Conservation (phyloP, 116 monocot species). For the Iris pallida region DNA sequence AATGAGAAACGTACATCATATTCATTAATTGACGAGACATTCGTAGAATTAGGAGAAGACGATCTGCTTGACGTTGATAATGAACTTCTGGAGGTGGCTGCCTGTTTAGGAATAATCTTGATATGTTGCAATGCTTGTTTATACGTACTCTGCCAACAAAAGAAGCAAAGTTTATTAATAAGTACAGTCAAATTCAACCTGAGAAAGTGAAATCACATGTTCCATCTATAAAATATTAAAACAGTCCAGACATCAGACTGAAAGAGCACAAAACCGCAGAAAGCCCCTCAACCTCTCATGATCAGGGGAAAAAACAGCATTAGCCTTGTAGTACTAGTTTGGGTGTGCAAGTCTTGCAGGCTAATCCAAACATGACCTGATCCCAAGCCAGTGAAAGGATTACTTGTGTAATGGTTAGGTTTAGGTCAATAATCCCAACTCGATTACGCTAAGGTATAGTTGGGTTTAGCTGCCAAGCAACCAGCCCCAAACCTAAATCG, state of each 20-base stretch:
- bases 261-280: neutral
- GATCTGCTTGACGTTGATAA: constrained; percentile 63
- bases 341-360: too few relatives aligned
- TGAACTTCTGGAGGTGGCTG: constrained; percentile 51
- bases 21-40: constrained; percentile 67
- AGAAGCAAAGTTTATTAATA: neutral
- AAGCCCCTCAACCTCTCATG: too few relatives aligned
- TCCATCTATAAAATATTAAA: neutral
- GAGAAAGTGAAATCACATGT: neutral
- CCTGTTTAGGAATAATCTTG: constrained; percentile 76
- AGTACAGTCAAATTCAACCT: neutral
- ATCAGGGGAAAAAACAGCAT: too few relatives aligned
- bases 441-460: too few relatives aligned
- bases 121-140: constrained; percentile 85
- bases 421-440: too few relatives aligned
- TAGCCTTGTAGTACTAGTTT: too few relatives aligned
- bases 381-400: too few relatives aligned
- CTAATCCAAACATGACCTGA: too few relatives aligned
- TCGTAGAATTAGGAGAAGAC: constrained; percentile 83
- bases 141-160: constrained; percentile 62
- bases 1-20: constrained; percentile 60
- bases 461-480: too few relatives aligned
- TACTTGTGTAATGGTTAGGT: too few relatives aligned
- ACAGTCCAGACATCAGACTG: neutral
- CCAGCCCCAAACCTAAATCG: too few relatives aligned